Conservation (phyloP, 2,329 filamentous ascomycete genomes). For the Verticillium nubilum region DNA sequence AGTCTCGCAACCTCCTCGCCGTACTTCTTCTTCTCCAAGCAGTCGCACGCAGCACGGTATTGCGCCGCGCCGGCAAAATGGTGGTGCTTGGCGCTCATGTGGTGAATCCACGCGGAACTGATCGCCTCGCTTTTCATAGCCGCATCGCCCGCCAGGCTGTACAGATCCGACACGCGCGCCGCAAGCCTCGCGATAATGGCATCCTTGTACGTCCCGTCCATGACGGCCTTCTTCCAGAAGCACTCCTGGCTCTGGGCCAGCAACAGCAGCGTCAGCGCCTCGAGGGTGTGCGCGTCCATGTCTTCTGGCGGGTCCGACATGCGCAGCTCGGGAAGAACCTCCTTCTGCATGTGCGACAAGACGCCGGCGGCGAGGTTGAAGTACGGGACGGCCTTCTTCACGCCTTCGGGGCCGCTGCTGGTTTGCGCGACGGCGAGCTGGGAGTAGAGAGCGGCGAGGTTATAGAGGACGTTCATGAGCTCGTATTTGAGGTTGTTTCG, state of each 20-base stretch:
- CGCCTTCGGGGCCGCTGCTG: conserved; percentile 69
- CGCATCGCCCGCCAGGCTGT: conserved; percentile 75
- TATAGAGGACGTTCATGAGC: conserved; percentile 87
- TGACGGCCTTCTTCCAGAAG: conserved; percentile 96
- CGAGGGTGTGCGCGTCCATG: conserved; percentile 85
- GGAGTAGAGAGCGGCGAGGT: conserved; percentile 87
- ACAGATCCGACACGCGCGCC: conserved; percentile 84
- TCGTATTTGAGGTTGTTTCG: conserved; percentile 72
- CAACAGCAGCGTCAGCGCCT: conserved; percentile 76
- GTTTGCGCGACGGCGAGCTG: conserved; percentile 82
- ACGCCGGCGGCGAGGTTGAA: conserved; percentile 86
- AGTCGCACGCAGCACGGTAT: conserved; percentile 84
- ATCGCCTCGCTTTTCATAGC: conserved; percentile 86
- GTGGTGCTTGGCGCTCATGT: conserved; percentile 94
- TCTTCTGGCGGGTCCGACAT: conserved; percentile 82
- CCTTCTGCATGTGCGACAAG: conserved; percentile 68
- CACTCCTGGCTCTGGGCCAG: conserved; percentile 94
- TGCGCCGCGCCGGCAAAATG: conserved; percentile 96
- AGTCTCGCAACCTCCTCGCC: conserved; percentile 91
- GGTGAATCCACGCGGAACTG: conserved; percentile 94
- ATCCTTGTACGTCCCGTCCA: conserved; percentile 81
- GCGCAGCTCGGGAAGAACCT: conserved; percentile 76
- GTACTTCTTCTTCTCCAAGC: conserved; percentile 87
- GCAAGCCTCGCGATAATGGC: conserved; percentile 87
- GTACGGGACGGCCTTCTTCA: conserved; percentile 85